Conservation (phyloP, 2,329 filamentous ascomycete genomes). For the Xylaria sp. region DNA sequence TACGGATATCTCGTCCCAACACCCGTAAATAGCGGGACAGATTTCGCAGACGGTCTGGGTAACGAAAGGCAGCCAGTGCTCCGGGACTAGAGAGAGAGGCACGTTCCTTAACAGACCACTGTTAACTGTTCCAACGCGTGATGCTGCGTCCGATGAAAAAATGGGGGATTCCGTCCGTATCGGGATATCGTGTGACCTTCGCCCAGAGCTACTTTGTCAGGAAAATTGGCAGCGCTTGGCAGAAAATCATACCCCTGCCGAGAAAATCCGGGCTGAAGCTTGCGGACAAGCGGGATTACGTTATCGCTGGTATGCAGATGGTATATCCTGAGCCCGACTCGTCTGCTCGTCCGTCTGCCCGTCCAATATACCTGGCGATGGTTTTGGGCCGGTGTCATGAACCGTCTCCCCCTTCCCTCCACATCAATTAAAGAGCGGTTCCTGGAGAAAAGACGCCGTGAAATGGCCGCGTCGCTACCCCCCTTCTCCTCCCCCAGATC, state of each 20-base stretch:
- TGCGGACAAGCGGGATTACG: too few species aligned
- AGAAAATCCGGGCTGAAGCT: background rate
- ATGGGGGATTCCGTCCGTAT: background rate
- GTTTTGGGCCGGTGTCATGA: too few species aligned
- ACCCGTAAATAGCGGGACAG: too few species aligned
- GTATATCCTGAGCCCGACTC: background rate
- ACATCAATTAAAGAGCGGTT: background rate
- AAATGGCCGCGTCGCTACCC: background rate
- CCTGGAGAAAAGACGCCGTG: background rate
- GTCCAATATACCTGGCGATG: too few species aligned
- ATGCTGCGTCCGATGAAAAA: background rate
- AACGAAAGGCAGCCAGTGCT: too few species aligned
- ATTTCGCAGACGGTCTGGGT: too few species aligned
- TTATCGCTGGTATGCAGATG: too few species aligned
- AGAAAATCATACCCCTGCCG: background rate
- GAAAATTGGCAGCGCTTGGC: background rate
- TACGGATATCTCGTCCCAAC: too few species aligned
- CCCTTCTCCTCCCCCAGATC: background rate
- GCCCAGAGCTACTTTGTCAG: background rate
- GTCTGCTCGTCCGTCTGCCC: too few species aligned
- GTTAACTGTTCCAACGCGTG: background rate
- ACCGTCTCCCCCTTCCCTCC: background rate
- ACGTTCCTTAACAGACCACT: too few species aligned
- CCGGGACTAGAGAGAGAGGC: too few species aligned
- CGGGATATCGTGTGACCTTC: background rate